Base-by-base conservation (phyloP, 2,329 filamentous ascomycete species). In the Daldinia eschscholtzii region DNA sequence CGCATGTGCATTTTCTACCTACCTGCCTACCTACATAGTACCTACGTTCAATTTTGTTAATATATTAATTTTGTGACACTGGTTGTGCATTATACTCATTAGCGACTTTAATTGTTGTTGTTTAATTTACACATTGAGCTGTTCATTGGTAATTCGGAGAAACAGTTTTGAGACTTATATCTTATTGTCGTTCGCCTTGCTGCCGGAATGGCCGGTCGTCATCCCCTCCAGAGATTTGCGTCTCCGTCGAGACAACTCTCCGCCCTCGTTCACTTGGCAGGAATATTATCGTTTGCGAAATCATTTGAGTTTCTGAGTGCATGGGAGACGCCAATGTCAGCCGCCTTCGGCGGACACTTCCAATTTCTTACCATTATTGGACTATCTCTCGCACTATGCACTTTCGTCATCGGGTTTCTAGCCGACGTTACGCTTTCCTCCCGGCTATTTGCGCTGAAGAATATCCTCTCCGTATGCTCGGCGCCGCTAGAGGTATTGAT, bases 291-390 rank as follows among this genome's bases (percentile, higher is more conserved):
- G 6, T 89, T 89, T 74, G 72, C 79, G 20, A 83, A 84, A 55
- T 87, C 82, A 57, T 89, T 88, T 76, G 78, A 81, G 65, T 88
- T 86, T 72, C 80, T 89, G 2, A 73, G 77, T 15, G 70, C 74
- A 12, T 87, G 83, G 79, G 85, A 87, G 1, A 85, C 83, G 10
- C 79, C 83, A 58, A 84, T 89, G 50, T 85, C 86, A 57, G 80
- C 83, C 0, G 84, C 88, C 1, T 92, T 90, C 73, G 91, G 91
- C 64, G 86, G 90, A 80, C 86, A 92, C 75, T 87, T 89, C 70
- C 89, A 92, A 78, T 93, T 91, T 75, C 84, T 94, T 35, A 94
- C 91, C 71, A 93, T 93, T 76, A 86, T 93, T 65, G 91, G 91
- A 28, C 85, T 93, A 48, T 81, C 84, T 1, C 81, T 91, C 26